phyloP scores from a whole-genome alignment of 345 rosid species.

The Pelargonium nanum region DNA sequence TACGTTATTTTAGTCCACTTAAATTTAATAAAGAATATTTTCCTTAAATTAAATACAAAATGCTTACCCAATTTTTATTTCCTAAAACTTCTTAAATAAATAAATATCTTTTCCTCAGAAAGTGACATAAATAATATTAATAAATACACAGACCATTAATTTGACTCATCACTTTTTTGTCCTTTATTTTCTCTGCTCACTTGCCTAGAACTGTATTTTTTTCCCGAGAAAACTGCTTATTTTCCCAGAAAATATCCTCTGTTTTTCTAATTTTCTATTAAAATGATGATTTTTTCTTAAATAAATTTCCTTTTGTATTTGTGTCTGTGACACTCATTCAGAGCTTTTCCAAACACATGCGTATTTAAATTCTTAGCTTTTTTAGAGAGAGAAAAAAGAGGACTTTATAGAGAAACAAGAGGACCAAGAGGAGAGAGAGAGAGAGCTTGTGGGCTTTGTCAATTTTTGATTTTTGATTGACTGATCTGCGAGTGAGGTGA shows the following conservation, averaged over 20 bases:
- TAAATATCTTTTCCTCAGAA: not conserved
- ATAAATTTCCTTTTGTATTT: not conserved
- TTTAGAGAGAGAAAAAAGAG: not conserved
- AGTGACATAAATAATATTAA: not conserved
- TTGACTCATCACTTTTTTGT: not conserved
- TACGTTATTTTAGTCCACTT: too few relatives aligned
- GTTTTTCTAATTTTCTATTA: not conserved
- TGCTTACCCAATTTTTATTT: too few relatives aligned
- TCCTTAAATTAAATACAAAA: too few relatives aligned
- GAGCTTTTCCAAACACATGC: not conserved
- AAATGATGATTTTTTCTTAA: not conserved
- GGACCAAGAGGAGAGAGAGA: not conserved
- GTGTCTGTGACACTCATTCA: too few relatives aligned
- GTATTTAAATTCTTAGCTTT: not conserved
- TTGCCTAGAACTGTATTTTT: not conserved
- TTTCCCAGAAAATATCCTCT: slow-evolving; percentile 9
- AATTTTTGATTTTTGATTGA: not conserved
- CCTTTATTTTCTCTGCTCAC: not conserved
- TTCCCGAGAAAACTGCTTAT: not conserved
- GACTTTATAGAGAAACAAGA: not conserved
- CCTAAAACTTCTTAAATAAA: too few relatives aligned
- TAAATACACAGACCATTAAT: not conserved
- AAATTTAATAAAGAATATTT: too few relatives aligned
- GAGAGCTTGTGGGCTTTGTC: not conserved
- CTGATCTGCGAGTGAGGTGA: not conserved